These are phyloP conservation scores for Vitis rotundifolia DNA, from an alignment of 164 flowering plant genomes.

Conservation along the genomic window DNA sequence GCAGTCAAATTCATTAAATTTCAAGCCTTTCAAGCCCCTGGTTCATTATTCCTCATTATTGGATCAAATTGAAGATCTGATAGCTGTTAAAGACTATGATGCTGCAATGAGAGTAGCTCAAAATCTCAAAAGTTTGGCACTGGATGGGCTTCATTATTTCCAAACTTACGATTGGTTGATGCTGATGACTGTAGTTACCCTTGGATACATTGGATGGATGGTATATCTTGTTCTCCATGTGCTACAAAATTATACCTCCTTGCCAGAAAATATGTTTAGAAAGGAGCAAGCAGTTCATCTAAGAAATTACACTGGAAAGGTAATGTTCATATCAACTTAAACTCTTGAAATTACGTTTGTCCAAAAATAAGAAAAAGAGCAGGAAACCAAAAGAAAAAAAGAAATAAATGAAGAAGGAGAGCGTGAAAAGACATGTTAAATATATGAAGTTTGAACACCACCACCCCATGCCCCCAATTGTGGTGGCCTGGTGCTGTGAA, in stretches of 20 bases:
- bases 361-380: no score
- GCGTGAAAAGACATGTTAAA: no score
- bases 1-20: conserved; percentile 63
- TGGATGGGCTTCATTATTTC: conserved; percentile 90
- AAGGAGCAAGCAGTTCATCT: conserved; percentile 37
- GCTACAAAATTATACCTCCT: conserved; percentile 75
- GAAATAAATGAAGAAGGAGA: no score
- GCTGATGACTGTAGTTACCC: conserved; percentile 88
- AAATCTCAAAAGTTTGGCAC: conserved; percentile 71
- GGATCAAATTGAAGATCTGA: conserved; percentile 61
- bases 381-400: no score
- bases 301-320: conserved; percentile 36
- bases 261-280: conserved; percentile 36
- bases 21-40: conserved; percentile 86
- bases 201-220: conserved; percentile 98
- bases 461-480: no score
- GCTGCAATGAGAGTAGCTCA: conserved; percentile 64
- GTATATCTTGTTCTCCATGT: conserved; percentile 76
- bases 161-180: conserved; percentile 97
- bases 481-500: no score
- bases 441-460: no score
- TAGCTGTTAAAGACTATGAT: conserved; percentile 52
- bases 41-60: conserved; percentile 47
- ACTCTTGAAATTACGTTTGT: neutral
- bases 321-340: conserved; percentile 29